A percentile compares a stretch with the other conserved stretches of the same genome.
Evolutionary conservation across 306 rosid species (phyloP).

Genomic region (Rubus idaeus): DNA sequence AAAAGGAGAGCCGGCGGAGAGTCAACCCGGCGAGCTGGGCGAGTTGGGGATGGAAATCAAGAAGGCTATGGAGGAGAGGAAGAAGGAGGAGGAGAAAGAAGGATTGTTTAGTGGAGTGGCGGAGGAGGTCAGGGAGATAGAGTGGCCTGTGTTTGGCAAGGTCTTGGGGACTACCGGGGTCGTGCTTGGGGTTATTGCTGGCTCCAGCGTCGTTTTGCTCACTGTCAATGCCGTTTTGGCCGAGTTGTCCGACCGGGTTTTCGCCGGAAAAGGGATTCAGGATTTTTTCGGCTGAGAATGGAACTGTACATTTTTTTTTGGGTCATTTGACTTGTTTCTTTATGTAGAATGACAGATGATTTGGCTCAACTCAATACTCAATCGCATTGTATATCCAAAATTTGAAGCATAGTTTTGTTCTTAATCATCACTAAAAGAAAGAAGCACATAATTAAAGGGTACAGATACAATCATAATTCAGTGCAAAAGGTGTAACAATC

Average conservation of each 20-base stretch:
- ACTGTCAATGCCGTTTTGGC: constrained; percentile 79
- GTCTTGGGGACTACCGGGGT: constrained; percentile 89
- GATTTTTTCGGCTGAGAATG: constrained; percentile 57
- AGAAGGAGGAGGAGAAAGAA: constrained; percentile 25
- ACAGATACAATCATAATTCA: neutral
- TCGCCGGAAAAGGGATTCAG: constrained; percentile 75
- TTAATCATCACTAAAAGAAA: neutral
- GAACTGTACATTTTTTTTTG: neutral
- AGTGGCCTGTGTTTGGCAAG: constrained; percentile 85
- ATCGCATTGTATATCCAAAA: neutral
- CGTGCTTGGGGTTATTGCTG: constrained; percentile 72
- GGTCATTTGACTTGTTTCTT: neutral
- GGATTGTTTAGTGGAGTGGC: constrained; percentile 61
- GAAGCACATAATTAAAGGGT: neutral
- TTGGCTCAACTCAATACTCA: neutral
- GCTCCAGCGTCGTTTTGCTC: constrained; percentile 86
- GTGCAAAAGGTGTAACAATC: constrained; percentile 19
- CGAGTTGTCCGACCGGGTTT: constrained; percentile 66
- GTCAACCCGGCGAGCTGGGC: constrained; percentile 25
- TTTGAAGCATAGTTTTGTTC: neutral
- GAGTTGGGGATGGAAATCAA: constrained; percentile 68
- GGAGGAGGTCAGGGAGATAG: constrained; percentile 74
- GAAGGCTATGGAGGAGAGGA: constrained; percentile 73
- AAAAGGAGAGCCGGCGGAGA: no score
- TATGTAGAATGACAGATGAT: neutral